A percentile compares a stretch with the other conserved stretches of the same genome.
Evolutionary conservation across 495 filamentous ascomycete species (phyloP).

Genomic region (Saxophila tyrrhenica): DNA sequence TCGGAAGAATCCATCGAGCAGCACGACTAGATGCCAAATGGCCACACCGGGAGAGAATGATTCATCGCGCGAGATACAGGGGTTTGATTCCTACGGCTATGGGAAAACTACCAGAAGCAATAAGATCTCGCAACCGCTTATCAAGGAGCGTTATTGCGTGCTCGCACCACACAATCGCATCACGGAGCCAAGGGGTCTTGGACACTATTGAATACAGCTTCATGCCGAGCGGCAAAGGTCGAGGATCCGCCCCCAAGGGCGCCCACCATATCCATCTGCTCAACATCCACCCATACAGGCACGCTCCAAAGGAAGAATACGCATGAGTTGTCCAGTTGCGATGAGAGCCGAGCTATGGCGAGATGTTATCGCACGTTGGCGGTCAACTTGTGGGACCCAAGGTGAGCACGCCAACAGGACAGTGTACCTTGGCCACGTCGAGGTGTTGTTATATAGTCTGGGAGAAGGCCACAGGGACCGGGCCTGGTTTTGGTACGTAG

Average conservation of each 20-base stretch:
- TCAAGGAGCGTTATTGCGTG: too few species aligned
- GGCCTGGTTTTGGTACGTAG: too few species aligned
- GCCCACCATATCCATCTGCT: background rate
- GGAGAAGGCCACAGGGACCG: background rate
- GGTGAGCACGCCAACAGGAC: background rate
- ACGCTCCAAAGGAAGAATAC: background rate
- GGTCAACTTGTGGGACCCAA: background rate
- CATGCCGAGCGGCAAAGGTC: slow-evolving; percentile 1
- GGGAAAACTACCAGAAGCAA: too few species aligned
- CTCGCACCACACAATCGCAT: background rate
- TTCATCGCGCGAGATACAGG: too few species aligned
- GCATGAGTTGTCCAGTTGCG: background rate
- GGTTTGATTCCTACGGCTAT: too few species aligned
- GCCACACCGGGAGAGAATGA: too few species aligned
- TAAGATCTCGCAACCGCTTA: too few species aligned
- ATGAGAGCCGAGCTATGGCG: background rate
- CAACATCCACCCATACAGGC: background rate
- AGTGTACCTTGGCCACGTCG: background rate
- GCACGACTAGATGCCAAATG: too few species aligned
- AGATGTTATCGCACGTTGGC: background rate
- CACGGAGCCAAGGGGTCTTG: background rate
- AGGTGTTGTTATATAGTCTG: background rate
- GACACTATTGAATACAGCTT: background rate
- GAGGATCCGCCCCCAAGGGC: background rate
- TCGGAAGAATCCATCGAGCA: too few species aligned